Base-by-base conservation (phyloP, 179 eudicot species). In the Spergularia azorica region DNA sequence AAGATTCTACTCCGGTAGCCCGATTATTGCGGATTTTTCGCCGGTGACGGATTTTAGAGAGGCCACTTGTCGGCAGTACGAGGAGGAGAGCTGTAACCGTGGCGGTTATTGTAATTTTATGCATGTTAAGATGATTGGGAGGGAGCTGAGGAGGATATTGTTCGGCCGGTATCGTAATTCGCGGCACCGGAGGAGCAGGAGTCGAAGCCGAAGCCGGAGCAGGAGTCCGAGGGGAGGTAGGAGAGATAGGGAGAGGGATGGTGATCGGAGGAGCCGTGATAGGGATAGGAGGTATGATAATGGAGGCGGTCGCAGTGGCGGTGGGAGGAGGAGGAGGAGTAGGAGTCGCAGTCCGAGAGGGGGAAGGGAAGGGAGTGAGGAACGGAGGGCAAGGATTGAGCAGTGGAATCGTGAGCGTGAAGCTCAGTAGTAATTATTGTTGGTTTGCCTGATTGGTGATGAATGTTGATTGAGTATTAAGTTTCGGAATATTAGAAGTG, bases 61-160 rank as follows among this genome's bases (percentile, higher is more conserved):
- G 78, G 93, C 93, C 0, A 87, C 93, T 0, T 89, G 93, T 21
- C 43, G 88, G 58, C 91, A 89, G 62, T 89, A 55, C 59, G 93
- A 89, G 70, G 93, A 89, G 72, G 85, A 89, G 65, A 82, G 67
- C 39, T 89, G 90, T 59, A 89, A 89, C 56, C 85, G 90, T 1
- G 92, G 92, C 8, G 92, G 90, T 10, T 87, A 89, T 65, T 89
- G 90, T 55, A 87, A 89, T 67, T 89, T 89, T 56, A 89, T 89
- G 92, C 92, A 89, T 66, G 83, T 89, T 9, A 89, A 89, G 82
- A 83, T 78, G 87, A 86, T 83, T 58, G 87, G 88, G 70, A 81
- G 86, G 86, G 92, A 89, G 76, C 64, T 85, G 79, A 87, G 92
- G 86, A 80, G 84, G 85, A 75, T 79, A 78, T 75, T 89, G 18